Conservation (phyloP, 345 rosid species). For the Sisymbrium altissimum region DNA sequence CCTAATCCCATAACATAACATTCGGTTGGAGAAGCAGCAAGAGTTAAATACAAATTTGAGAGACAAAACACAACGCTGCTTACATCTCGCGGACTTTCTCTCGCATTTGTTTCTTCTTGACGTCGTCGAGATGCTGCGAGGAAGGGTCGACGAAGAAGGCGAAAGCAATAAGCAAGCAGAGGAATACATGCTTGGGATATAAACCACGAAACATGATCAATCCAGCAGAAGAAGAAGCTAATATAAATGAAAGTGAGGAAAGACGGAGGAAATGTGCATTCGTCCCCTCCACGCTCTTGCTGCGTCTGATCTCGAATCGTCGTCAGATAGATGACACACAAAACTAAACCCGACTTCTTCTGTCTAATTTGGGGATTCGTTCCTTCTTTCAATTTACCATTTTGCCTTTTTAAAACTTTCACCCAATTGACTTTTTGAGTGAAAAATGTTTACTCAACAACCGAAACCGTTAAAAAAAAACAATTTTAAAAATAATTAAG, state of each 20-base stretch:
- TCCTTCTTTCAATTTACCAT: neutral
- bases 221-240: neutral
- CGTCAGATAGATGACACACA: neutral
- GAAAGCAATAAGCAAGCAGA: conserved; percentile 47
- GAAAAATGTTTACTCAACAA: neutral
- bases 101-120: conserved; percentile 63
- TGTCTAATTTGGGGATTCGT: conserved; percentile 1
- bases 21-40: neutral
- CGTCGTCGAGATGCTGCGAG: conserved; percentile 39
- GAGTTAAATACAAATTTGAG: neutral
- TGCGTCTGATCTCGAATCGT: conserved; percentile 12
- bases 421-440: conserved; percentile 9
- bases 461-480: neutral
- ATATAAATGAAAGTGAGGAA: neutral
- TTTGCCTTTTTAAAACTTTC: neutral
- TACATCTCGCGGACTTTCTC: conserved; percentile 88
- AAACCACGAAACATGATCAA: conserved; percentile 7
- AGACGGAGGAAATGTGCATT: neutral
- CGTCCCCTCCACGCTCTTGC: neutral
- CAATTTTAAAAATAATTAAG: neutral
- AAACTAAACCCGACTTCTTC: neutral
- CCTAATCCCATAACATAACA: too few species aligned
- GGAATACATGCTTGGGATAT: conserved; percentile 16
- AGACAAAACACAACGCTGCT: neutral
- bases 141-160: conserved; percentile 35